phyloP scores from a whole-genome alignment of 148 eudicot species.

The Pouteria glomerata region DNA sequence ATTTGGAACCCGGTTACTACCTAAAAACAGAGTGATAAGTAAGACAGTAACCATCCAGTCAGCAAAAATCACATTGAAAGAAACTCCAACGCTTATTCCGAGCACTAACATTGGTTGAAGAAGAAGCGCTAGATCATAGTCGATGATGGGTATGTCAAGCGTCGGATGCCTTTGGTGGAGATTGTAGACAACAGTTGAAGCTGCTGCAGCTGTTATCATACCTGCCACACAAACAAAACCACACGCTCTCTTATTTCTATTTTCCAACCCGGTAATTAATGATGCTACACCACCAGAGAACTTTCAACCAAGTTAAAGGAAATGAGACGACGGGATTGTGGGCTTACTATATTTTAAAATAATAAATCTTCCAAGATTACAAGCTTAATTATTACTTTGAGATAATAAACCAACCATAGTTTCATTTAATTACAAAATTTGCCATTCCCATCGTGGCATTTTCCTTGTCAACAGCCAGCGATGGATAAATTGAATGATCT shows the following conservation, averaged over 20 bases:
- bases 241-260: neutral
- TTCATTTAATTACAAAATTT: too few relatives aligned
- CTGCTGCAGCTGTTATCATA: slow-evolving; percentile 67
- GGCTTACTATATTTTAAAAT: too few relatives aligned
- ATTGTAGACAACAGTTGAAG: slow-evolving; percentile 53
- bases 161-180: slow-evolving; percentile 53
- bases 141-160: slow-evolving; percentile 51
- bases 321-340: too few relatives aligned
- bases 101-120: slow-evolving; percentile 61
- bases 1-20: slow-evolving; percentile 27
- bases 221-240: slow-evolving; percentile 28
- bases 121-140: slow-evolving; percentile 59
- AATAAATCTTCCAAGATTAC: too few relatives aligned
- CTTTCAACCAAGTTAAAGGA: too few relatives aligned
- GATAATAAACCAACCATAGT: too few relatives aligned
- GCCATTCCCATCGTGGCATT: too few relatives aligned
- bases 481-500: too few relatives aligned
- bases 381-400: too few relatives aligned
- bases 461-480: too few relatives aligned
- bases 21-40: slow-evolving; percentile 51
- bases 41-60: slow-evolving; percentile 71
- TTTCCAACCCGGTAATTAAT: neutral
- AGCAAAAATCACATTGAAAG: slow-evolving; percentile 57
- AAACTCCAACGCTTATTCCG: slow-evolving; percentile 62
- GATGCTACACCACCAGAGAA: too few relatives aligned